Base-by-base conservation (phyloP, 2,329 filamentous ascomycete genomes). In the Trichoderma sp. region DNA sequence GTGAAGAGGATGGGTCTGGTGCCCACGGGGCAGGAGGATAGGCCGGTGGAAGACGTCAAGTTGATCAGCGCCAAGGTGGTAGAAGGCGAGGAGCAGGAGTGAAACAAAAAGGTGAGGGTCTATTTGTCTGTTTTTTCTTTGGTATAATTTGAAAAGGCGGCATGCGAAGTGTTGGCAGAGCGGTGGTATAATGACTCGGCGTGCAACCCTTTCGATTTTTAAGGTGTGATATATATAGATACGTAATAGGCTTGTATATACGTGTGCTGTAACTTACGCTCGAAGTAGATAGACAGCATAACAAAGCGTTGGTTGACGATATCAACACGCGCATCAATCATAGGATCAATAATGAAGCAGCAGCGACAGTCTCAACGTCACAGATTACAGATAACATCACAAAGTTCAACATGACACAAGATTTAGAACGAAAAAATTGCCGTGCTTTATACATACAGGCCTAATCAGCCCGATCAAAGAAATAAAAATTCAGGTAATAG, bases 1-100 rank as follows among this genome's bases (percentile, higher is more conserved):
- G 89, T 98, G 33, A 90, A 93, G 83, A 87, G 93, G 73, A 92
- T 99, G 88, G 96, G 94, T 0, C 79, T 96, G 69, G 93, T 97
- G 61, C 93, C 92, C 83, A 97, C 94, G 0, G 92, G 89, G 29
- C 81, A 82, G 8, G 93, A 95, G 74, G 96, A 98, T 79, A 84
- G 91, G 74, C 96, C 96, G 0, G 81, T 89, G 6, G 91, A 96
- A 74, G 90, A 96, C 74, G 88, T 98, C 67, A 94, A 88, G 82
- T 95, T 98, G 71, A 77, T 93, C 56, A 88, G 83, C 73, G 93
- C 93, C 11, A 87, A 85, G 71, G 84, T 97, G 21, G 77, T 92
- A n/a, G 89, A 92, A 73, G 85, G 84, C 55, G 86, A 83, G 0
- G 85, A 84, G 13, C 72, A 75, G 60, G 37, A 66, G n/a, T 76